Percentiles rank a stretch among this genome's conserved stretches.
Evolutionary conservation across 148 eudicot species (phyloP).

Genomic region (Rhododendron ovatum): DNA sequence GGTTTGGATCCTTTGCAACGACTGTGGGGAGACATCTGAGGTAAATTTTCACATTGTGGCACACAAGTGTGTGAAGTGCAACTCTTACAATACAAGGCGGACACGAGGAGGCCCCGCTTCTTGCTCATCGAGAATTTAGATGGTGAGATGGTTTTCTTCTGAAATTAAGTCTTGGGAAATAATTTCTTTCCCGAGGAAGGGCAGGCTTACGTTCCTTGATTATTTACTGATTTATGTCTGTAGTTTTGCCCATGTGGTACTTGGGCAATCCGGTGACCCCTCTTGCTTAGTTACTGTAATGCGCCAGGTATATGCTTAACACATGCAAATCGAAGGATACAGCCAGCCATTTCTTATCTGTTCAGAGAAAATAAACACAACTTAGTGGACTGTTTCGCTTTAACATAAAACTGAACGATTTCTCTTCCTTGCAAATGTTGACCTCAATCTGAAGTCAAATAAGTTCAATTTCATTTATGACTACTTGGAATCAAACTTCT

Average conservation of each 20-base stretch:
- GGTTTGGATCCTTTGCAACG: slow-evolving; percentile 86
- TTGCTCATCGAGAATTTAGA: not conserved
- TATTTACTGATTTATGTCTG: not conserved
- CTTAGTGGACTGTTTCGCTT: not conserved
- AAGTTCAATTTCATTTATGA: not conserved
- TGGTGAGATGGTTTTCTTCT: not conserved
- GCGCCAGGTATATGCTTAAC: no score
- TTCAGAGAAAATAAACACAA: not conserved
- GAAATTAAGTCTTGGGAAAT: not conserved
- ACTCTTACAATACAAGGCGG: slow-evolving; percentile 70
- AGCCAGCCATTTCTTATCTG: no score
- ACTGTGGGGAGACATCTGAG: slow-evolving; percentile 53
- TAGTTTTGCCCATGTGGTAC: not conserved
- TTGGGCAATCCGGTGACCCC: no score
- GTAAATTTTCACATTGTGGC: slow-evolving; percentile 63
- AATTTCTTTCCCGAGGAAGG: not conserved
- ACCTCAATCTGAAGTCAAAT: not conserved
- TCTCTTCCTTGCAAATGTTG: not conserved
- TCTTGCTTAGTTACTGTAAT: no score
- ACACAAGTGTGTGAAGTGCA: slow-evolving; percentile 55
- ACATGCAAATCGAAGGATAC: not conserved
- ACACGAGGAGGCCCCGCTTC: slow-evolving; percentile 16
- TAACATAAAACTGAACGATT: not conserved
- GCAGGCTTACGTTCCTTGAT: not conserved
- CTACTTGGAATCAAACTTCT: not conserved